Conservation (phyloP, 2,329 filamentous ascomycete genomes). For the Thielaviopsis populi region DNA sequence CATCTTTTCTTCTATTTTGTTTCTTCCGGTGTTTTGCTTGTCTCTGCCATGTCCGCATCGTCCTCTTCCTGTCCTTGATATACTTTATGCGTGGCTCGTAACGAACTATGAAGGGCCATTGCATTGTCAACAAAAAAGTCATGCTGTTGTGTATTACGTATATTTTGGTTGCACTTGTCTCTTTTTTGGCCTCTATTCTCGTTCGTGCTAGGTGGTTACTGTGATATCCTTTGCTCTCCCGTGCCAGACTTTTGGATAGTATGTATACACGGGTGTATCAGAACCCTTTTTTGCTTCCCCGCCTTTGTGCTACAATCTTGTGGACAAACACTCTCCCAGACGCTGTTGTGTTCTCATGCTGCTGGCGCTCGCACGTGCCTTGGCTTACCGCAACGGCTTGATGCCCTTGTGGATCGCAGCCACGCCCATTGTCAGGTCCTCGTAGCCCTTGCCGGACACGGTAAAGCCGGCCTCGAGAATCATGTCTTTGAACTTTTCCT, state of each 20-base stretch:
- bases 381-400: conserved; percentile 41
- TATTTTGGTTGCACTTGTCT: background rate
- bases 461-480: conserved; percentile 73
- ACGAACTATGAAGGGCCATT: too few relatives aligned
- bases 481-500: conserved; percentile 71
- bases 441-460: conserved; percentile 68
- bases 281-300: background rate
- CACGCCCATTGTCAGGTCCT: conserved; percentile 82
- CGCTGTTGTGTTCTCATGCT: background rate
- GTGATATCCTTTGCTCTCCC: background rate
- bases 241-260: background rate
- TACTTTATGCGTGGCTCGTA: too few relatives aligned
- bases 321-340: background rate
- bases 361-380: background rate
- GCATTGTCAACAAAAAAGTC: too few relatives aligned
- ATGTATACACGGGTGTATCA: background rate
- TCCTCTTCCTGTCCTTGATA: too few relatives aligned
- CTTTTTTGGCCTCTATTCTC: background rate
- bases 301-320: background rate
- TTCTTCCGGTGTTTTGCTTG: background rate
- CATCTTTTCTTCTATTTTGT: background rate
- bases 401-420: conserved; percentile 94
- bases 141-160: background rate
- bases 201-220: background rate
- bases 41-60: too few relatives aligned